Evolutionary conservation across 495 filamentous ascomycete species (phyloP).

Genomic region (Friedmanniomyces simplex): DNA sequence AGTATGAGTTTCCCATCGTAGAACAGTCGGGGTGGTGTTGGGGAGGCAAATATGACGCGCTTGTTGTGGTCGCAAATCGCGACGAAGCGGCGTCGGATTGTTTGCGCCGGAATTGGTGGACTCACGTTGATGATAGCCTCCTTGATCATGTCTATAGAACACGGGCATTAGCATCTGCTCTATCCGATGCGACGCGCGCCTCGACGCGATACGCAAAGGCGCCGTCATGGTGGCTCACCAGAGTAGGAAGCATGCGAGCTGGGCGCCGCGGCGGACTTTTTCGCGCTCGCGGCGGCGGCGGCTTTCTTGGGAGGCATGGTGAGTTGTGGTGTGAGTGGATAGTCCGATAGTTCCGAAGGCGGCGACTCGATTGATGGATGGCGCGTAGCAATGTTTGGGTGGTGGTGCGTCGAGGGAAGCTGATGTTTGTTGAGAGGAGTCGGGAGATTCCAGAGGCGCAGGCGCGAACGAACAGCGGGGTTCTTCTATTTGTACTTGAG

Average conservation of each 20-base stretch:
- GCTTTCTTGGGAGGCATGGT: conserved; percentile 59
- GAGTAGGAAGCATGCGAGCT: conserved; percentile 45
- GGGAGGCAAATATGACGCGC: conserved; percentile 1
- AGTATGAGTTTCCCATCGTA: conserved; percentile 31
- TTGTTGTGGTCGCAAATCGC: conserved; percentile 21
- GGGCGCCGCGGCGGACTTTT: conserved; percentile 36
- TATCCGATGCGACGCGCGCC: conserved; percentile 16
- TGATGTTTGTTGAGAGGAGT: no score
- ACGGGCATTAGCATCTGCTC: conserved; percentile 31
- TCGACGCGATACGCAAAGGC: conserved; percentile 14
- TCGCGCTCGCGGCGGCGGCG: conserved; percentile 33
- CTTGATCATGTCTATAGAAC: conserved; percentile 52
- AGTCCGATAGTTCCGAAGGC: neutral
- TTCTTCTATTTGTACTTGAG: no score
- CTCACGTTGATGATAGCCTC: conserved; percentile 56
- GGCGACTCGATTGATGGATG: conserved; percentile 2
- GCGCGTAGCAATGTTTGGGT: neutral
- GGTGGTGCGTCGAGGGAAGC: neutral
- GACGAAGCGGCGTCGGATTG: conserved; percentile 32
- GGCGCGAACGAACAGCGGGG: no score
- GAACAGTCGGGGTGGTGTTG: conserved; percentile 1
- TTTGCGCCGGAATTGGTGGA: conserved; percentile 33
- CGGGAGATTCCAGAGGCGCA: no score
- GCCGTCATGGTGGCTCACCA: conserved; percentile 28
- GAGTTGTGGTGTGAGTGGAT: conserved; percentile 20